Evolutionary conservation across 441 rosid genomes (phyloP), one percentile per base, ranked within the genome.

Genomic region (Erodium trifolium): DNA sequence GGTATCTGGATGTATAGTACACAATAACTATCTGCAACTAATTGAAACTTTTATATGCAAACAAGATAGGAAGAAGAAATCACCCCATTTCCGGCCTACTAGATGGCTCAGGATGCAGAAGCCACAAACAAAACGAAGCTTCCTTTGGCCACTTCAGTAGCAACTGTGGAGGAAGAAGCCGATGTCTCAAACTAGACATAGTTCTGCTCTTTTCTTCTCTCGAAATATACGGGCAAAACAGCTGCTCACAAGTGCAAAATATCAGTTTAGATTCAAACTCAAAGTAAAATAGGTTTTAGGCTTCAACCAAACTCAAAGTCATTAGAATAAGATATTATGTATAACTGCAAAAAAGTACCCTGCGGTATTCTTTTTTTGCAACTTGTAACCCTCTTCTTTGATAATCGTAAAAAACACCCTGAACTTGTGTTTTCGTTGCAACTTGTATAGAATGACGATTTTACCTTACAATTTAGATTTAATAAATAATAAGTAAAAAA

Each of bases 51-150:
- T 31, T 31, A 73, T 16, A 13, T 59, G 65, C 31, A 67, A 18
- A 13, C 55, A n/a, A 49, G 55, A 39, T 41, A 43, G 60, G 17
- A 29, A 29, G 29, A 27, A 72, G 59, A 62, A 77, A 67, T 79
- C 72, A 94, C 99, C 94, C 74, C 85, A 85, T 78, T 68, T 77
- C 79, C 67, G 97, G 98, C 70, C 98, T 92, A 72, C 84, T 78
- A 71, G 75, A 81, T 51, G 96, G 97, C 63, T 92, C 98, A 0
- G 99, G 98, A 67, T 92, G 99, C 70, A 94, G 80, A 65, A 94
- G 76, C 99, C 92, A 94, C 78, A 94, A 74, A 83, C 99, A 94
- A 82, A 87, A 92, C 1, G 99, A 85, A 73, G 96, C 98, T 84
- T 92, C 96, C 81, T 88, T 94, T 1, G 97, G 86, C 87, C 89